Conservation (phyloP, 345 rosid genomes). For the Euphorbia pulcherrima region DNA sequence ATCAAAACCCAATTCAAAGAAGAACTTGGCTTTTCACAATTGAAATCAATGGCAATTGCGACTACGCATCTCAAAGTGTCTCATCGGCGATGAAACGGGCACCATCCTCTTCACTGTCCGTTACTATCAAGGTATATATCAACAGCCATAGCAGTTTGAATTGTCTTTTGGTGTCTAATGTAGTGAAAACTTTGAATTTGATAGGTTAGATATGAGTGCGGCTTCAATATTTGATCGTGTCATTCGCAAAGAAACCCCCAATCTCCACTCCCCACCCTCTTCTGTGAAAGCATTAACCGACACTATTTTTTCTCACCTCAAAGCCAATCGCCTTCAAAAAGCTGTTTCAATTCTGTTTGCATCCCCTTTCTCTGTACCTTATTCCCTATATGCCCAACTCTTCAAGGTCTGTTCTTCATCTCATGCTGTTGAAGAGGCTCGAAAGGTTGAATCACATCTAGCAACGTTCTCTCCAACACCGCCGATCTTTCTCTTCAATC, state of each 20-base stretch:
- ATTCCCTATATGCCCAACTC: conserved; percentile 58
- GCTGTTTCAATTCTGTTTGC: conserved; percentile 61
- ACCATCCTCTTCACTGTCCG: conserved; percentile 79
- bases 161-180: no score
- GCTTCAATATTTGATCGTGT: conserved; percentile 31
- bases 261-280: conserved; percentile 19
- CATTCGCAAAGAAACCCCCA: conserved; percentile 20
- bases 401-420: conserved; percentile 48
- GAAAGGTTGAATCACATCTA: conserved; percentile 69
- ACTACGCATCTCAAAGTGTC: conserved; percentile 60
- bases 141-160: no score
- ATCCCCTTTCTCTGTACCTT: conserved; percentile 45
- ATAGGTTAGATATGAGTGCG: conserved; percentile 22
- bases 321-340: conserved; percentile 38
- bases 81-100: conserved; percentile 72
- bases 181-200: no score
- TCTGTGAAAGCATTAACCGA: conserved; percentile 28
- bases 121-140: conserved; percentile 78
- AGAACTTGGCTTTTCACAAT: not conserved
- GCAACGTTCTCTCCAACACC: conserved; percentile 46
- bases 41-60: conserved; percentile 7
- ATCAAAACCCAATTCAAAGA: not conserved
- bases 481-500: conserved; percentile 54
- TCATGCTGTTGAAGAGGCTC: conserved; percentile 55
- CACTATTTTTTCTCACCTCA: conserved; percentile 38